Conservation (phyloP, 768 basidiomycete species). For the Mycena leptocephala region DNA sequence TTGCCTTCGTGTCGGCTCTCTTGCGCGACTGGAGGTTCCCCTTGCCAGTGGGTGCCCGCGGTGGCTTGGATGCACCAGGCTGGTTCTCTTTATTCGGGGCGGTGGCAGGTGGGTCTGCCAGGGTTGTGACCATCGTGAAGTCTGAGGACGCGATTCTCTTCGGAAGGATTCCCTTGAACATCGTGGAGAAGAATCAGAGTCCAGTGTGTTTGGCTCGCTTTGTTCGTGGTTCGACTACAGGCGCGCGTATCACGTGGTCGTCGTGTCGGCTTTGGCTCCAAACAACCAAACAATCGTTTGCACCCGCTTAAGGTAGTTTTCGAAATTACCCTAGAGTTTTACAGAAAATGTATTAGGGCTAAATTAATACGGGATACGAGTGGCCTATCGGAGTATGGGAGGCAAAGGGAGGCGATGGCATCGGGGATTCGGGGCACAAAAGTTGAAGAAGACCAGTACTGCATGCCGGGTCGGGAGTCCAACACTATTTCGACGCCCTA, state of each 20-base stretch:
- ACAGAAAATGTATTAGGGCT: too few species aligned
- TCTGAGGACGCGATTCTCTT: slow-evolving; percentile 78
- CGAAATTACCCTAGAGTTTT: too few species aligned
- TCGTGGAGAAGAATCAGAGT: slow-evolving; percentile 50
- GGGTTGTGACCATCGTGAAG: slow-evolving; percentile 80
- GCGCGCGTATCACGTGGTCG: slow-evolving; percentile 49
- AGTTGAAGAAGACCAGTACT: too few species aligned
- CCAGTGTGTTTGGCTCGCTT: slow-evolving; percentile 43
- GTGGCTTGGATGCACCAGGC: slow-evolving; percentile 48
- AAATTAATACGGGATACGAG: too few species aligned
- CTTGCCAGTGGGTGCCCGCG: slow-evolving; percentile 33
- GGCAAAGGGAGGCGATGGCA: too few species aligned
- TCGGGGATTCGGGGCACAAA: too few species aligned
- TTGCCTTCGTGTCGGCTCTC: slow-evolving; percentile 65
- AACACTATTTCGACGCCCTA: slow-evolving; percentile 2
- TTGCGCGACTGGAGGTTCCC: slow-evolving; percentile 51
- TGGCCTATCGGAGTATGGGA: too few species aligned
- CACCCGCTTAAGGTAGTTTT: slow-evolving; percentile 19
- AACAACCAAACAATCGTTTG: slow-evolving; percentile 1
- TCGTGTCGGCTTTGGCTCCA: background rate
- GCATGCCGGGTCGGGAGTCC: too few species aligned
- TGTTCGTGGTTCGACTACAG: slow-evolving; percentile 48
- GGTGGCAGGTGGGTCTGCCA: slow-evolving; percentile 62
- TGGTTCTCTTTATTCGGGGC: slow-evolving; percentile 78
- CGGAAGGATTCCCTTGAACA: slow-evolving; percentile 89